phyloP scores from a whole-genome alignment of 805 yeast species.

The Brettanomyces nanus region DNA sequence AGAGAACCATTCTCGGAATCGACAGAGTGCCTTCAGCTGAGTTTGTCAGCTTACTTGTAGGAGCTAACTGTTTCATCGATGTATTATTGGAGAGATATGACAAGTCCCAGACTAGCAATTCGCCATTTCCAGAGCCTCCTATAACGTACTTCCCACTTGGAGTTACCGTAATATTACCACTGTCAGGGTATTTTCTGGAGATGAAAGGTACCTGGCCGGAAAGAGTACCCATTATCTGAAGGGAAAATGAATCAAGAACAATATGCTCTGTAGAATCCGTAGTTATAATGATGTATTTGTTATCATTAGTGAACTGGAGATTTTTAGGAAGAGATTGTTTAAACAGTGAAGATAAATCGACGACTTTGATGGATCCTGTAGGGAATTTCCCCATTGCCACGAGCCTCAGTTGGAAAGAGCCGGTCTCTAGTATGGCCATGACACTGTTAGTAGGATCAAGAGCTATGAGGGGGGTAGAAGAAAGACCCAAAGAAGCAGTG shows the following conservation, averaged over 20 bases:
- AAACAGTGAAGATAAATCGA: conserved; percentile 31
- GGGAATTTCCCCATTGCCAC: conserved; percentile 16
- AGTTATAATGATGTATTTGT: conserved; percentile 51
- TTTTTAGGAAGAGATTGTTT: conserved; percentile 27
- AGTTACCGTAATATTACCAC: conserved; percentile 51
- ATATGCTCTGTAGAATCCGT: conserved; percentile 47
- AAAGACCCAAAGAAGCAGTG: conserved; percentile 51
- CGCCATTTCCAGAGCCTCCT: conserved; percentile 52
- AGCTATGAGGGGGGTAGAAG: conserved; percentile 39
- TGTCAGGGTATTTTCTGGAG: conserved; percentile 30
- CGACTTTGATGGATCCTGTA: conserved; percentile 10
- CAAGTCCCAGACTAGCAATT: conserved; percentile 45
- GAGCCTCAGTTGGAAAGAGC: conserved; percentile 10
- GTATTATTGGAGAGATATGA: conserved; percentile 1
- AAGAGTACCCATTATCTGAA: conserved; percentile 24
- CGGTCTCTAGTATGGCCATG: conserved; percentile 52
- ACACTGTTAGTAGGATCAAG: conserved; percentile 82
- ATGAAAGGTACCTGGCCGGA: conserved; percentile 37
- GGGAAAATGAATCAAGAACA: conserved; percentile 28
- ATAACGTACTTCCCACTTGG: conserved; percentile 60
- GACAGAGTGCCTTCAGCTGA: conserved; percentile 6
- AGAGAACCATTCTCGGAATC: conserved; percentile 42
- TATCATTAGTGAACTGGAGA: conserved; percentile 73
- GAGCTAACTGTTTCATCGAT: conserved; percentile 1
- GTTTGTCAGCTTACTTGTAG: conserved; percentile 4